Evolutionary conservation across 768 basidiomycete species (phyloP), one percentile per base, ranked within the genome.

Genomic region (Serendipita indica): DNA sequence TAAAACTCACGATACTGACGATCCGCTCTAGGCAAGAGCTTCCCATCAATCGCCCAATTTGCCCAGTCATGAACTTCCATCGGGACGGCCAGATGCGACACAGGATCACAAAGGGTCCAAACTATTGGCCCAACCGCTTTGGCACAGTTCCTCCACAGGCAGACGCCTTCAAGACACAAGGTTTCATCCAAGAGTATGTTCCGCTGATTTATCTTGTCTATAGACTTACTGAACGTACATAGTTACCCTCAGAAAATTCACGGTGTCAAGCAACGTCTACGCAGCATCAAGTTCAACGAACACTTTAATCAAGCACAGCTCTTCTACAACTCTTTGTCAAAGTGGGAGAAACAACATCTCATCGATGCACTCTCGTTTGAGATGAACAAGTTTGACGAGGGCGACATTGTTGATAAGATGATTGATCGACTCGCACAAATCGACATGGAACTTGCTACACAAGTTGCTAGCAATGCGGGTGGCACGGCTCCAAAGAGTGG

Each of bases 111-210:
- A 79, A 77, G 65, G 77, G 76, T 57, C 68, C 61, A 3, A 90
- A 90, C 64, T 93, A 93, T 66, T 86, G 80, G 78, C 91, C 91
- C 0, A 92, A 92, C 66, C 78, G 90, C 10, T 74, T 77, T 43
- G 67, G 72, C 10, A 66, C 72, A 3, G 76, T 74, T 12, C 70
- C 69, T 12, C 82, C 83, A 1, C 61, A 80, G 3, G 86, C 84
- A 6, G 85, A 33, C 3, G 22, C 41, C 79, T 28, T 83, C 10
- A 33, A 52, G 14, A 18, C 35, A 25, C 45, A 60, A 32, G 59
- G 46, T 3, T 6, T 10, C 30, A 34, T 81, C 61, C 52, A 65
- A 1, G 81, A 83, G 78, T 80, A 61, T 33, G 78, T 70, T n/a
- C n/a, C n/a, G 7, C 2, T 10, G 7, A 3, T 22, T 25, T 25